phyloP scores from a whole-genome alignment of 805 yeast genomes.

The Saccharomycopsis olivae region DNA sequence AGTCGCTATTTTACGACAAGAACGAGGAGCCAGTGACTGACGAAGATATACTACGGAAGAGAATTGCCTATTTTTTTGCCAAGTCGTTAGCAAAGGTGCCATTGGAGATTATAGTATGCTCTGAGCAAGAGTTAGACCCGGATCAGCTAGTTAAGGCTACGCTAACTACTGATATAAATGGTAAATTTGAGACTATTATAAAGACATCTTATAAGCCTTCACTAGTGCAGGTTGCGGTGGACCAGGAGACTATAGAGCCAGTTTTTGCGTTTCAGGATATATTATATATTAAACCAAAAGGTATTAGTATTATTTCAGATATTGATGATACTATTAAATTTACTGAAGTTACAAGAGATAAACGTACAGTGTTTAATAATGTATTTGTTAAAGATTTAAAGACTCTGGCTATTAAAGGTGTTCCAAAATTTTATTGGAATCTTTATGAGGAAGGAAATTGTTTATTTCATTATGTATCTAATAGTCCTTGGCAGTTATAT shows the following conservation, averaged over 20 bases:
- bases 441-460: slow-evolving; percentile 32
- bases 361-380: slow-evolving; percentile 70
- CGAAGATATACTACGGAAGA: slow-evolving; percentile 45
- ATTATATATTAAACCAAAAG: slow-evolving; percentile 32
- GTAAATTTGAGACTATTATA: slow-evolving; percentile 49
- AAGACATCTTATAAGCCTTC: slow-evolving; percentile 53
- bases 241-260: slow-evolving; percentile 30
- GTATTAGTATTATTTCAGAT: slow-evolving; percentile 75
- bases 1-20: slow-evolving; percentile 1
- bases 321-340: slow-evolving; percentile 89
- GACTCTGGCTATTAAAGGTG: slow-evolving; percentile 65
- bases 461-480: slow-evolving; percentile 87
- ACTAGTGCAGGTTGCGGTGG: slow-evolving; percentile 39
- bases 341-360: slow-evolving; percentile 86
- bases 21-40: slow-evolving; percentile 28
- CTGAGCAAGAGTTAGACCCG: slow-evolving; percentile 28
- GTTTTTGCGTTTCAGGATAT: slow-evolving; percentile 37
- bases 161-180: slow-evolving; percentile 51
- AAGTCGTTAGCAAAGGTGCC: slow-evolving; percentile 51
- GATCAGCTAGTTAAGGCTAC: slow-evolving; percentile 25
- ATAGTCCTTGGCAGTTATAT: slow-evolving; percentile 88
- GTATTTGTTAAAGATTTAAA: slow-evolving; percentile 57
- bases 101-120: slow-evolving; percentile 44
- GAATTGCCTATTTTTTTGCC: slow-evolving; percentile 64
- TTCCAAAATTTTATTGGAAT: slow-evolving; percentile 60